These are phyloP conservation scores for Leccinum glutinopallens DNA, from an alignment of 1,284 basidiomycete genomes.

Conservation along the genomic window DNA sequence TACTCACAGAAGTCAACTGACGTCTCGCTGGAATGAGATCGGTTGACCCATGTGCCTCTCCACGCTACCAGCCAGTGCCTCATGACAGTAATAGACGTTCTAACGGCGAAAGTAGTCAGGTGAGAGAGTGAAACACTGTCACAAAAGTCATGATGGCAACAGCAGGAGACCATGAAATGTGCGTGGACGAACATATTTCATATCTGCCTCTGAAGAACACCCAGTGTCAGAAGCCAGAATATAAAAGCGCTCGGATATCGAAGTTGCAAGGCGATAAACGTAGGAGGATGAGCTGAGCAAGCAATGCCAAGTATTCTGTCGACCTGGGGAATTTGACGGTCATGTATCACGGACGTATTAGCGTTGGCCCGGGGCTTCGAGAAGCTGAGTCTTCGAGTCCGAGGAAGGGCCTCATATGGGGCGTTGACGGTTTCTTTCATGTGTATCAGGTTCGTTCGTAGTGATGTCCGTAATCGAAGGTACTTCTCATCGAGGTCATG, in stretches of 20 bases:
- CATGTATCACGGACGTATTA: not conserved
- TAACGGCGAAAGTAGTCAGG: not conserved
- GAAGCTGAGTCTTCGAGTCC: not conserved
- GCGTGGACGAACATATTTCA: not conserved
- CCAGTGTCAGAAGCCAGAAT: not conserved
- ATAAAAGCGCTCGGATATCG: not conserved
- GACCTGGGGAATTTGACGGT: not conserved
- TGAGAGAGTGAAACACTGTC: not conserved
- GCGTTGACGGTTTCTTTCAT: not conserved
- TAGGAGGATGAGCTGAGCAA: not conserved
- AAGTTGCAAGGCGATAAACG: not conserved
- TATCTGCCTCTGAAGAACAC: not conserved
- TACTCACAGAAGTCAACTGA: constrained; percentile 4
- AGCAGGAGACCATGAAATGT: not conserved
- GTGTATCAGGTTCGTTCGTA: not conserved
- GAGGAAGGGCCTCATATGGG: not conserved
- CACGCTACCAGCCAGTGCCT: not conserved
- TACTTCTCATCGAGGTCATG: not conserved
- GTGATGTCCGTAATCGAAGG: not conserved
- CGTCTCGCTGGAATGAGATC: not conserved
- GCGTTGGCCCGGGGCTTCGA: not conserved
- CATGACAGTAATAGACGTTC: not conserved
- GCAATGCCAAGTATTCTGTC: not conserved
- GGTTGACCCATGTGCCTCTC: not conserved
- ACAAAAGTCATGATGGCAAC: not conserved